Conservation (phyloP, 2,329 filamentous ascomycete species). For the Corinectria fuckeliana region DNA sequence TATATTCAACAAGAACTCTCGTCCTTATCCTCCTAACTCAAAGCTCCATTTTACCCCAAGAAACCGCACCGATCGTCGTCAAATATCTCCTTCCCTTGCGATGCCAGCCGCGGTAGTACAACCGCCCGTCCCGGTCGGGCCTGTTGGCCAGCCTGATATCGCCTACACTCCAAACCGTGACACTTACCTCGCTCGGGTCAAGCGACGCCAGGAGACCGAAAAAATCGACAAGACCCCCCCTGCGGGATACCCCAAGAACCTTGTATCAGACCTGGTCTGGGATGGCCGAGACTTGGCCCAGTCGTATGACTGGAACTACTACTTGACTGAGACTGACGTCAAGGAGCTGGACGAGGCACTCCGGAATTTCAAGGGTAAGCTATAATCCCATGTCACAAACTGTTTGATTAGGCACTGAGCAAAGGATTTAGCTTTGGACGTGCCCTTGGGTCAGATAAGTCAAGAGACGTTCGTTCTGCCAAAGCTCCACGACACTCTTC, state of each 20-base stretch:
- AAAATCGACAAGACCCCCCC: conserved; percentile 51
- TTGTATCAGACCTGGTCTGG: conserved; percentile 63
- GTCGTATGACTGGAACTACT: conserved; percentile 60
- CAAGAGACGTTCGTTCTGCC: conserved; percentile 29
- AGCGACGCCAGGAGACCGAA: conserved; percentile 51
- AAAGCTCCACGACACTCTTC: conserved; percentile 47
- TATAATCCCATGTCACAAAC: not conserved
- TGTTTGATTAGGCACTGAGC: not conserved
- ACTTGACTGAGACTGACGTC: conserved; percentile 53
- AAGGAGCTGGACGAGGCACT: conserved; percentile 55
- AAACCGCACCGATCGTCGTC: not conserved
- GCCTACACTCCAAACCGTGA: conserved; percentile 60
- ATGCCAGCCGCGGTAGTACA: conserved; percentile 18
- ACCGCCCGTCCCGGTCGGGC: conserved; percentile 31
- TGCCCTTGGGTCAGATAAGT: conserved; percentile 45
- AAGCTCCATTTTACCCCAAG: no score
- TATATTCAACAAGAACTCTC: no score
- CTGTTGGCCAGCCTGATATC: conserved; percentile 63
- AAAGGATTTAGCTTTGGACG: conserved; percentile 39
- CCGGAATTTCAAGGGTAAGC: conserved; percentile 50
- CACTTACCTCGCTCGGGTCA: conserved; percentile 59
- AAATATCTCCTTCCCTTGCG: not conserved
- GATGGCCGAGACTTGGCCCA: conserved; percentile 56
- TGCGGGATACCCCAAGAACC: conserved; percentile 54
- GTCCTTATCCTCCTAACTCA: no score